Percentiles rank a stretch among this genome's conserved stretches.
Evolutionary conservation across 176 grass and related monocot genomes (phyloP).

Genomic region (Melocanna baccifera): DNA sequence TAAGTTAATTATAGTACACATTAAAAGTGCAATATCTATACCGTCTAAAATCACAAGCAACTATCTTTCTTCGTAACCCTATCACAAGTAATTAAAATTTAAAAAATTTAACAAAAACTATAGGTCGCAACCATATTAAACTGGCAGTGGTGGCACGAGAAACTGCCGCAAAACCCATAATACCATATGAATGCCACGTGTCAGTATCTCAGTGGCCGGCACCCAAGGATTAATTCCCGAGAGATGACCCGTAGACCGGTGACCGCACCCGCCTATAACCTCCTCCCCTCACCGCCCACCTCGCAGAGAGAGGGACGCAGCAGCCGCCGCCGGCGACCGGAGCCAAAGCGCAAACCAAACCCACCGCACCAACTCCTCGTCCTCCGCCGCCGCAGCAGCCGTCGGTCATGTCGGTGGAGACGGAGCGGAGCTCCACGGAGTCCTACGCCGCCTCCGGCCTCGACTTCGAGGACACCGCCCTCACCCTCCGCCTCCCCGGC

Average conservation of each 20-base stretch:
- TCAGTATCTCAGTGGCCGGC: neutral
- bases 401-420: constrained; percentile 62
- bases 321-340: neutral
- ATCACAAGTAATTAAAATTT: too few relatives aligned
- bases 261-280: constrained; percentile 40
- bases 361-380: neutral
- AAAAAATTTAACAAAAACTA: too few relatives aligned
- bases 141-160: neutral
- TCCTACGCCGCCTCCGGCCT: constrained; percentile 56
- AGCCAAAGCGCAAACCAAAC: neutral
- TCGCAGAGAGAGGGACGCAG: neutral
- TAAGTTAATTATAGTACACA: too few relatives aligned
- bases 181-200: neutral
- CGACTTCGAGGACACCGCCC: constrained; percentile 90
- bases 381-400: too few relatives aligned
- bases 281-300: neutral
- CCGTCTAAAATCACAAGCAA: too few relatives aligned
- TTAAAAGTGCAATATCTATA: too few relatives aligned
- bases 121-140: too few relatives aligned
- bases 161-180: neutral
- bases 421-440: constrained; percentile 82
- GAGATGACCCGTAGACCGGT: constrained; percentile 30
- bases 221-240: neutral
- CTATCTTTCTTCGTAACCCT: too few relatives aligned
- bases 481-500: constrained; percentile 79